Evolutionary conservation across 2,329 filamentous ascomycete species (phyloP).

Genomic region (Trichoderma lentiforme): DNA sequence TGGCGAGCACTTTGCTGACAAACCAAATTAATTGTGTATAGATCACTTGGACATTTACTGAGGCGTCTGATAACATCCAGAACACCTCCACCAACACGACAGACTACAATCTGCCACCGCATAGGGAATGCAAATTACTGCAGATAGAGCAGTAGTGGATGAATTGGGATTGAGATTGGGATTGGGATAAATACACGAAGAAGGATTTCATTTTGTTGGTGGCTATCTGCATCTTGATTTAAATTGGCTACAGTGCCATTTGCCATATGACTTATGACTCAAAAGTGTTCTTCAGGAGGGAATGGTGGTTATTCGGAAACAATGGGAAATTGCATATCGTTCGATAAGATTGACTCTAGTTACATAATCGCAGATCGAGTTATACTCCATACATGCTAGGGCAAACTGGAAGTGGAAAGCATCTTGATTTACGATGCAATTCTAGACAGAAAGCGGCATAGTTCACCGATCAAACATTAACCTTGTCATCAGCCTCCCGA

Average conservation of each 20-base stretch:
- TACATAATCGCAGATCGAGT: not conserved
- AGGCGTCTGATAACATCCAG: not conserved
- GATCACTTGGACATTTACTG: not conserved
- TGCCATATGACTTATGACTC: not conserved
- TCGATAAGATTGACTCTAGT: not conserved
- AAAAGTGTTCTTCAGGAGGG: not conserved
- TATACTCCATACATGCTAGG: not conserved
- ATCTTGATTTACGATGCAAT: not conserved
- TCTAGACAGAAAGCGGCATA: constrained; percentile 6
- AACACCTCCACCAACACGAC: not conserved
- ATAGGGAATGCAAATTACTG: not conserved
- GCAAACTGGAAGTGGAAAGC: not conserved
- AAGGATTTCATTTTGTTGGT: not conserved
- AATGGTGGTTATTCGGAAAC: not conserved
- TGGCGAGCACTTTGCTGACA: not conserved
- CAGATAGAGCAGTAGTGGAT: not conserved
- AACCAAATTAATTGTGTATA: not conserved
- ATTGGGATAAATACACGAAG: not conserved
- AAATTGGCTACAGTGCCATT: not conserved
- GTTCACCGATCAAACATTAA: not conserved
- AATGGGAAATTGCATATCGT: not conserved
- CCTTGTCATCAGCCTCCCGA: not conserved
- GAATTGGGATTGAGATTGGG: not conserved
- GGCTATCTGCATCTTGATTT: not conserved
- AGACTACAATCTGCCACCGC: not conserved